phyloP scores from a whole-genome alignment of 2,329 filamentous ascomycete genomes.

The Penicillium sp. region DNA sequence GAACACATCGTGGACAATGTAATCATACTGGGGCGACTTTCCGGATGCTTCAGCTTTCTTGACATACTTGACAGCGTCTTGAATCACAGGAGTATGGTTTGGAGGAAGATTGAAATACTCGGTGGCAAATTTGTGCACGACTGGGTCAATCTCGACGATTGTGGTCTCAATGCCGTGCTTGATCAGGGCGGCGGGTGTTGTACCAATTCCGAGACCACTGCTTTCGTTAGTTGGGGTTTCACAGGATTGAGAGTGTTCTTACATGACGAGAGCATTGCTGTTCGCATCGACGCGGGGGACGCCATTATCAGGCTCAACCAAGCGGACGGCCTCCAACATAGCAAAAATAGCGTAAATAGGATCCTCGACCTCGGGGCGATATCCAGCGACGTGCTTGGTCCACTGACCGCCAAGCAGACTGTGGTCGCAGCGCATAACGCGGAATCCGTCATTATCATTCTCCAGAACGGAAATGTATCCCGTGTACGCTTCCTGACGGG shows the following conservation, averaged over 20 bases:
- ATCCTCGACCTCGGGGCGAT: slow-evolving; percentile 65
- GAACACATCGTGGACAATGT: slow-evolving; percentile 97
- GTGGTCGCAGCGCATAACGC: slow-evolving; percentile 89
- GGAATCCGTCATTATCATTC: slow-evolving; percentile 68
- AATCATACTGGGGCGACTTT: slow-evolving; percentile 64
- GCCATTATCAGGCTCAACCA: slow-evolving; percentile 62
- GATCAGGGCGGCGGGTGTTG: slow-evolving; percentile 82
- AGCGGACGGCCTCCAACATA: slow-evolving; percentile 86
- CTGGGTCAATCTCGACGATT: slow-evolving; percentile 90
- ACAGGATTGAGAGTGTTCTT: slow-evolving; percentile 39
- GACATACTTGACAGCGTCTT: slow-evolving; percentile 76
- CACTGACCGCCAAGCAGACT: slow-evolving; percentile 92
- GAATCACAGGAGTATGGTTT: slow-evolving; percentile 77
- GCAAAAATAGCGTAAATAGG: slow-evolving; percentile 96
- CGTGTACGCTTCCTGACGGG: slow-evolving; percentile 80
- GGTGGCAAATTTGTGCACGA: slow-evolving; percentile 78
- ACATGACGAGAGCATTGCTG: slow-evolving; percentile 83
- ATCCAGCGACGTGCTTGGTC: slow-evolving; percentile 57
- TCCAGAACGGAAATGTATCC: slow-evolving; percentile 93
- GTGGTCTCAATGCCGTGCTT: slow-evolving; percentile 89
- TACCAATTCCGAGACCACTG: slow-evolving; percentile 89
- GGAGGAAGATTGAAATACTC: slow-evolving; percentile 78
- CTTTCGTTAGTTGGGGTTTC: slow-evolving; percentile 7
- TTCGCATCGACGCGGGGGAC: slow-evolving; percentile 56
- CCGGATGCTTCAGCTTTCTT: slow-evolving; percentile 46